Percentiles rank a stretch among this genome's conserved stretches.
phyloP scores from a whole-genome alignment of 179 eudicot species.

The Carnegiea gigantea region DNA sequence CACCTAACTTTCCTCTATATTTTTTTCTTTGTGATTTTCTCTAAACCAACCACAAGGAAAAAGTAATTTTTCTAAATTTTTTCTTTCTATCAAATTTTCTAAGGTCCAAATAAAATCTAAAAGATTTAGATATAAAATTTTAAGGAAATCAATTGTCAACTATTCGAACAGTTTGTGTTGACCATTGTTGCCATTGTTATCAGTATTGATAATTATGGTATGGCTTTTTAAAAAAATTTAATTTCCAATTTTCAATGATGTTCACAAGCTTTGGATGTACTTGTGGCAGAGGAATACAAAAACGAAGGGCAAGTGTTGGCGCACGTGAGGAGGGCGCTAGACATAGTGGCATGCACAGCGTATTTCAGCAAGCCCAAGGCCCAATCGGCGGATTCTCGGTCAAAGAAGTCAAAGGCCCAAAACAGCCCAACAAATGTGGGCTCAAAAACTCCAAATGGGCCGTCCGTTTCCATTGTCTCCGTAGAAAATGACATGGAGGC shows the following conservation, averaged over 20 bases:
- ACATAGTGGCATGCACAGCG: conserved; percentile 82
- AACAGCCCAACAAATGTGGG: conserved; percentile 17
- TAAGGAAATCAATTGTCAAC: too few relatives aligned
- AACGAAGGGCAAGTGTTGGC: conserved; percentile 54
- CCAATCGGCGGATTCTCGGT: conserved; percentile 38
- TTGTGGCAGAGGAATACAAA: conserved; percentile 59
- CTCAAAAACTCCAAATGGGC: conserved; percentile 22
- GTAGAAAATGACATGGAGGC: conserved; percentile 85
- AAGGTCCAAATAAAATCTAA: too few relatives aligned
- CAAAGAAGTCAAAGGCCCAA: conserved; percentile 44
- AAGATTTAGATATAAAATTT: too few relatives aligned
- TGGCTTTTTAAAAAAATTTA: background rate
- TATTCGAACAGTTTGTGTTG: too few relatives aligned
- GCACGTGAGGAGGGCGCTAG: conserved; percentile 84
- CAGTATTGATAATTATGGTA: background rate
- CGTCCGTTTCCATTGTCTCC: conserved; percentile 41
- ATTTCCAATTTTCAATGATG: too few relatives aligned
- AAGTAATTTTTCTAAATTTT: too few relatives aligned
- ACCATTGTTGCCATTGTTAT: too few relatives aligned
- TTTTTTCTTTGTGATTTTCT: too few relatives aligned
- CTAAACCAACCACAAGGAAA: too few relatives aligned
- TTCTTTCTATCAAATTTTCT: too few relatives aligned
- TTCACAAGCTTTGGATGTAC: too few relatives aligned
- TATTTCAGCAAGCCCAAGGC: conserved; percentile 72
- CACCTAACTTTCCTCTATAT: too few relatives aligned